These are phyloP conservation scores for Exsudoporus frostii DNA, from an alignment of 768 basidiomycete genomes.

Conservation along the genomic window DNA sequence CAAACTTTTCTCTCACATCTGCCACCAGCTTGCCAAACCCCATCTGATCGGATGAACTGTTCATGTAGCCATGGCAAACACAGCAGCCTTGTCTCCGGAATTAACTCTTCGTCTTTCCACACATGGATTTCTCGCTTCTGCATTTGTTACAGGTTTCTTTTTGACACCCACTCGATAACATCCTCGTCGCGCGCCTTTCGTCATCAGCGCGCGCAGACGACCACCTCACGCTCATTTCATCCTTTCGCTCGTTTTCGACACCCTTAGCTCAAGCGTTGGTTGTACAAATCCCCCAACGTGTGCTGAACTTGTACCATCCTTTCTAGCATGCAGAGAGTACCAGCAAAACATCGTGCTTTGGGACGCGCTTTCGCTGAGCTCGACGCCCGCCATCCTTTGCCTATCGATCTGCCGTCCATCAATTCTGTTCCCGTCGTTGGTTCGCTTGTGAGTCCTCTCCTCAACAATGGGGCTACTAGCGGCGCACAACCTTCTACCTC, in stretches of 20 bases:
- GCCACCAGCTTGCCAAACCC: neutral
- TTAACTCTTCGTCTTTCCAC: constrained; percentile 2
- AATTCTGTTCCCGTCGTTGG: constrained; percentile 38
- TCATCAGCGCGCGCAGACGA: constrained; percentile 12
- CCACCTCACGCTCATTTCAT: constrained; percentile 24
- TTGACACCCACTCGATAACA: neutral
- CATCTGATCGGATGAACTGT: neutral
- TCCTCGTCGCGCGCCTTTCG: neutral
- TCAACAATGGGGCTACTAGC: constrained; percentile 19
- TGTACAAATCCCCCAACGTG: neutral
- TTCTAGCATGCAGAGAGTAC: constrained; percentile 12
- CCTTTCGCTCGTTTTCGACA: constrained; percentile 15
- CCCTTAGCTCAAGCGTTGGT: neutral
- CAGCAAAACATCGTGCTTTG: constrained; percentile 11
- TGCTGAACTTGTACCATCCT: constrained; percentile 7
- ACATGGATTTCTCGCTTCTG: constrained; percentile 8
- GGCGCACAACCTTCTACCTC: constrained; percentile 1
- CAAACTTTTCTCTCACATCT: constrained; percentile 4
- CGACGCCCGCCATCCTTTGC: constrained; percentile 38
- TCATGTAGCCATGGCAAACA: constrained; percentile 24
- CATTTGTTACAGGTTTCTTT: neutral
- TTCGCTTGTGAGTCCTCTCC: constrained; percentile 35
- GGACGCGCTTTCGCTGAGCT: constrained; percentile 16
- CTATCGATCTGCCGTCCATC: constrained; percentile 35
- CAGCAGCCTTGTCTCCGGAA: constrained; percentile 7